Base-by-base conservation (phyloP, 2,329 filamentous ascomycete genomes). In the Myriangium duriaei region DNA sequence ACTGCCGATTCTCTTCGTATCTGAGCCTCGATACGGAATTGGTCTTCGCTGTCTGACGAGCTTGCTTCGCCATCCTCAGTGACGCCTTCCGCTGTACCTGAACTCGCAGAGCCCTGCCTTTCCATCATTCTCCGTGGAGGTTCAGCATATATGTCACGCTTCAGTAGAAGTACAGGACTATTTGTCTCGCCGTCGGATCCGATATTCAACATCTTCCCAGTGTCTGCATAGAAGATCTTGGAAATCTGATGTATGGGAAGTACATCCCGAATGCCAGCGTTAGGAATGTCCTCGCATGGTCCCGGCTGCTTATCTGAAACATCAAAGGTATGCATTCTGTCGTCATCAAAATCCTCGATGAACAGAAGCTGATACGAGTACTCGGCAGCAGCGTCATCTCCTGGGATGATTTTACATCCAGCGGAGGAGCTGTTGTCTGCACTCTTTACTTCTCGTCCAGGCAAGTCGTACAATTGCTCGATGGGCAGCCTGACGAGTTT, bases 221-320 rank as follows among this genome's bases (percentile, higher is more conserved):
- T 92, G 47, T 93, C 83, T 1, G 86, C 85, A 51, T 94, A 95
- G 59, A 94, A 93, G 19, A 94, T 84, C 53, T 92, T 94, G 4
- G 85, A 82, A 4, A 94, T 72, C 50, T 83, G 72, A 51, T 83
- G 76, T 13, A 83, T 72, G 1, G 79, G 79, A 11, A 84, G 60
- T 26, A 73, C 64, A 47, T 81, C 76, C 32, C 79, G 65, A 17
- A 82, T 71, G 2, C 79, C 79, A 11, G 79, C 79, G 10, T 65
- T 57, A 3, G 55, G 44, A 19, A 83, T 65, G 32, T 72, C 76
- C 45, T 79, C 76, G 45, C 72, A 82, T 0, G 63, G 62, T 2
- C 67, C 66, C 5, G 72, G 72, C 34, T 71, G 67, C 2, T 62
- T 54, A 39, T 72, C 69, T 28, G 62, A 61, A 1, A 80, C 74